These are phyloP conservation scores for Aspergillus fumigatiaffinis DNA, from an alignment of 2,329 filamentous ascomycete genomes.

Conservation along the genomic window DNA sequence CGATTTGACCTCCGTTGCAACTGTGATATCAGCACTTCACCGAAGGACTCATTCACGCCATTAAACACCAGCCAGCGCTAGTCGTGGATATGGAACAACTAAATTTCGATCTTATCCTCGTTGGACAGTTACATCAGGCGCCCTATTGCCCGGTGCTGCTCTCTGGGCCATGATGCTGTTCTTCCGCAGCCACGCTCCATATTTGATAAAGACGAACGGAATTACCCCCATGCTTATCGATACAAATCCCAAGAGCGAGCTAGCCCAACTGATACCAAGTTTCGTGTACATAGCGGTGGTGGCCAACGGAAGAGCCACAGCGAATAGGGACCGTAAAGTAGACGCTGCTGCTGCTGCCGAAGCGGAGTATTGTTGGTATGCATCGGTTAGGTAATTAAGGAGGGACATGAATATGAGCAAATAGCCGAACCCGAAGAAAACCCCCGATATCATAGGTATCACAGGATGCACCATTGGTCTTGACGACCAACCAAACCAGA, in stretches of 20 bases:
- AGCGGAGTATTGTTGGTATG: constrained; percentile 64
- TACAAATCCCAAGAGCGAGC: constrained; percentile 39
- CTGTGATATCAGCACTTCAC: too few relatives aligned
- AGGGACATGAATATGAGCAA: constrained; percentile 57
- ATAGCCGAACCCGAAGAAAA: constrained; percentile 58
- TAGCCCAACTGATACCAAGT: constrained; percentile 43
- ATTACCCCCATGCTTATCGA: constrained; percentile 37
- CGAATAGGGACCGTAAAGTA: too few relatives aligned
- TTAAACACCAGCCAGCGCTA: too few relatives aligned
- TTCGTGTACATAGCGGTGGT: constrained; percentile 40
- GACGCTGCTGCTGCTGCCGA: too few relatives aligned
- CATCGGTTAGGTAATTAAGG: constrained; percentile 66
- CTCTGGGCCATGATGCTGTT: constrained; percentile 20
- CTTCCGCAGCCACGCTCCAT: constrained; percentile 29
- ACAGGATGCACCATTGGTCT: constrained; percentile 16
- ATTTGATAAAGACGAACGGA: constrained; percentile 43
- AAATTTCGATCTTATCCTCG: too few relatives aligned
- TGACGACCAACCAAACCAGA: constrained; percentile 37
- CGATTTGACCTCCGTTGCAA: too few relatives aligned
- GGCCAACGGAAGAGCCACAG: constrained; percentile 48
- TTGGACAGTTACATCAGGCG: too few relatives aligned
- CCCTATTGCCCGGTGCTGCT: constrained; percentile 23
- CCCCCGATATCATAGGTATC: constrained; percentile 53
- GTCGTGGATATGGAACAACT: too few relatives aligned
- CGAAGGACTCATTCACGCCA: too few relatives aligned